These are phyloP conservation scores for Fusarium agapanthi DNA, from an alignment of 2,329 filamentous ascomycete species.

Conservation along the genomic window DNA sequence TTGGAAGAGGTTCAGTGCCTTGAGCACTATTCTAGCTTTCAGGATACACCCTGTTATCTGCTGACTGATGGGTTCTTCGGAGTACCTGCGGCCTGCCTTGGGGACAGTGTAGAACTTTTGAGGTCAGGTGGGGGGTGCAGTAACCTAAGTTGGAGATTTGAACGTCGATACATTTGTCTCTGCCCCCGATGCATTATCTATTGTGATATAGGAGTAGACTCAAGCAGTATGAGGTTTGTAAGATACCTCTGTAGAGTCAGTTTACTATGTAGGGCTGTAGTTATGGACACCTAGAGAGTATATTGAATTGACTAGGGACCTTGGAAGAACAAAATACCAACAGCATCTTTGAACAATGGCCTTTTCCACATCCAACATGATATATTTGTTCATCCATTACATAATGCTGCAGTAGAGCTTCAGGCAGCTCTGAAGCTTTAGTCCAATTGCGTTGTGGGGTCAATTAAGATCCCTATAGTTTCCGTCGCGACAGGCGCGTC, in stretches of 20 bases:
- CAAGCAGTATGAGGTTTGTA: not conserved
- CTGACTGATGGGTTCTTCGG: conserved; percentile 18
- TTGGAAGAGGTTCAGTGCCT: conserved; percentile 39
- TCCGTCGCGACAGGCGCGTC: conserved; percentile 43
- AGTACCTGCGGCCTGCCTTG: conserved; percentile 7
- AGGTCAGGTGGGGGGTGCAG: conserved; percentile 41
- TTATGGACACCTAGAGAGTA: not conserved
- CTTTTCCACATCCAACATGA: not conserved
- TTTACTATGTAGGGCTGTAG: not conserved
- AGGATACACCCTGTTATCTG: conserved; percentile 51
- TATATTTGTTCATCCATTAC: not conserved
- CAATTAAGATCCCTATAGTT: conserved; percentile 45
- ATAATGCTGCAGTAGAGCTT: not conserved
- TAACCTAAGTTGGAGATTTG: conserved; percentile 48
- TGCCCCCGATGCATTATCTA: not conserved
- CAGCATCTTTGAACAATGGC: accelerated
- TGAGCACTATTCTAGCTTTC: conserved; percentile 53
- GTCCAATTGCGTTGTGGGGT: conserved; percentile 35
- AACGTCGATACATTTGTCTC: conserved; percentile 54
- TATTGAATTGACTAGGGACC: not conserved
- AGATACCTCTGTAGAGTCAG: not conserved
- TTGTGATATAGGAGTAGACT: not conserved
- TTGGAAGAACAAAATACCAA: not conserved
- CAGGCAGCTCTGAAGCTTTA: not conserved
- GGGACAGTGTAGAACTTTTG: conserved; percentile 1